Conservation (phyloP, 139 green algal genomes). For the Diplosphaera chodatii region DNA sequence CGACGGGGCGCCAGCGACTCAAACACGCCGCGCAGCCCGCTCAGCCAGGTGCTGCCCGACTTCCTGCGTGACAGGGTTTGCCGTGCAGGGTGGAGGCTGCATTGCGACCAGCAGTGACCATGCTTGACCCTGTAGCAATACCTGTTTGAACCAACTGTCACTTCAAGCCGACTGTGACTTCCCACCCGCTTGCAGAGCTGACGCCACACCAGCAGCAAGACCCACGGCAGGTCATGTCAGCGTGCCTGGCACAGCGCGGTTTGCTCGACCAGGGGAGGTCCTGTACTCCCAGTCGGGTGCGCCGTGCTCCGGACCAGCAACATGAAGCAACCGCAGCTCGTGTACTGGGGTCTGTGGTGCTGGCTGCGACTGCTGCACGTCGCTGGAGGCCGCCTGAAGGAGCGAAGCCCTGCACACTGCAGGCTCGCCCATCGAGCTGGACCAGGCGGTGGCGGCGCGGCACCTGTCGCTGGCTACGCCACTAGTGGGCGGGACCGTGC, state of each 20-base stretch:
- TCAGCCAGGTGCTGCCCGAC: not conserved
- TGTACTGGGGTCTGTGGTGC: too few relatives aligned
- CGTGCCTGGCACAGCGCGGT: not conserved
- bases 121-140: too few relatives aligned
- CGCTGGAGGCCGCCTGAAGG: too few relatives aligned
- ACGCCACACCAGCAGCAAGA: not conserved
- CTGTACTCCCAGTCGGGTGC: not conserved
- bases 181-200: not conserved
- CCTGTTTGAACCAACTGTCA: too few relatives aligned
- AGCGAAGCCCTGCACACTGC: too few relatives aligned
- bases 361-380: too few relatives aligned
- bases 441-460: not conserved
- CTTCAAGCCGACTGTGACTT: too few relatives aligned
- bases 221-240: not conserved
- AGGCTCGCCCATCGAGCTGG: not conserved
- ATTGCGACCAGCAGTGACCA: too few relatives aligned
- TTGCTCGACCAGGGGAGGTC: not conserved
- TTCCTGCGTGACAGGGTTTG: too few relatives aligned
- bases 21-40: not conserved
- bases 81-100: too few relatives aligned
- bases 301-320: too few relatives aligned
- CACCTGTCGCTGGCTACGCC: not conserved
- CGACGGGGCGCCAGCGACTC: not conserved
- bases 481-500: not conserved
- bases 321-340: too few relatives aligned